A percentile compares a stretch with the other conserved stretches of the same genome.
phyloP scores from a whole-genome alignment of 2,329 filamentous ascomycete species.

The Colletotrichum spaethianum region DNA sequence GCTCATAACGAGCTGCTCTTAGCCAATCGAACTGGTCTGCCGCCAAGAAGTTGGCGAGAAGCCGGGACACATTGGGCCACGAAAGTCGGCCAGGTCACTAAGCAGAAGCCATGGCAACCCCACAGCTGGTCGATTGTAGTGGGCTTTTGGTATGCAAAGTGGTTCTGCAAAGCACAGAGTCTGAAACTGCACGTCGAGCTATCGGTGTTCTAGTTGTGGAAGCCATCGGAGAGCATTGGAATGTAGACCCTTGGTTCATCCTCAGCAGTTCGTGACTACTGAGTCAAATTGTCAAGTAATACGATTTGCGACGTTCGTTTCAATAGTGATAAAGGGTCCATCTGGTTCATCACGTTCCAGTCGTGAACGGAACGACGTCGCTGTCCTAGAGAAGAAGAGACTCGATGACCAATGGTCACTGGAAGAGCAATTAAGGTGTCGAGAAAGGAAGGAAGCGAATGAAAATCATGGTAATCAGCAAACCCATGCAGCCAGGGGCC shows the following conservation, averaged over 20 bases:
- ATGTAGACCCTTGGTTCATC: neutral
- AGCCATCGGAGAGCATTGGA: neutral
- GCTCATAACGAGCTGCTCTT: neutral
- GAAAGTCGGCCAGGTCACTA: constrained; percentile 23
- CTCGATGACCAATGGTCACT: neutral
- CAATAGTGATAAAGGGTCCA: neutral
- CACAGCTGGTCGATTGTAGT: constrained; percentile 17
- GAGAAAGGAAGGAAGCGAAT: constrained; percentile 27
- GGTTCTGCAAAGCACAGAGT: neutral
- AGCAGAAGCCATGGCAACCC: constrained; percentile 11
- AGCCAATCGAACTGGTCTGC: constrained; percentile 23
- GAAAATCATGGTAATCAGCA: constrained; percentile 36
- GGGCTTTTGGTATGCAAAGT: constrained; percentile 11
- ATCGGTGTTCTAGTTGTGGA: constrained; percentile 3
- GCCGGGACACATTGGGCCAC: constrained; percentile 38
- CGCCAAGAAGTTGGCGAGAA: constrained; percentile 26
- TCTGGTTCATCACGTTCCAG: constrained; percentile 27
- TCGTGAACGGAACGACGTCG: neutral
- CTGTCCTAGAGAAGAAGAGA: constrained; percentile 6
- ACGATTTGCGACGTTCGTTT: constrained; percentile 4
- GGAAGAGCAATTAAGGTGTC: constrained; percentile 32
- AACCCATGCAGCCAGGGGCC: constrained; percentile 21
- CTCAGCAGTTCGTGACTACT: neutral
- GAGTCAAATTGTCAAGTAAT: constrained; percentile 9
- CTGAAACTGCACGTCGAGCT: neutral